Evolutionary conservation across 305 asterid species (phyloP).

Genomic region (Fraxinus albicans): DNA sequence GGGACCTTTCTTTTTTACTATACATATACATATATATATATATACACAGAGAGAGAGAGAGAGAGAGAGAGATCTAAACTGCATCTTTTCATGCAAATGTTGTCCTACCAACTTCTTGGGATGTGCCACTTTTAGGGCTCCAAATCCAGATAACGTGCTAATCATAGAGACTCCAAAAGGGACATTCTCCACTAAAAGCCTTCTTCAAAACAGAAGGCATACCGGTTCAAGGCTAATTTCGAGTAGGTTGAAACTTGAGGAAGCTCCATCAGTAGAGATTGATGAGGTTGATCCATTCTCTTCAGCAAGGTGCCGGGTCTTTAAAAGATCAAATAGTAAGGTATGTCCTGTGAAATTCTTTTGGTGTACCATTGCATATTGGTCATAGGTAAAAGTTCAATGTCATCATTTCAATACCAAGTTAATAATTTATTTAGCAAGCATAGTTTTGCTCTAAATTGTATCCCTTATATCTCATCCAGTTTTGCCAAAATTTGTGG

Average conservation of each 20-base stretch:
- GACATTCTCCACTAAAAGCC: conserved; percentile 71
- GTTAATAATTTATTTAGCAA: neutral
- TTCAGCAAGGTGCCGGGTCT: conserved; percentile 72
- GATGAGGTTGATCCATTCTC: conserved; percentile 75
- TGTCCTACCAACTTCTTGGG: neutral
- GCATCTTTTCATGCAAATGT: neutral
- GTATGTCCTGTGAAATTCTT: conserved; percentile 33
- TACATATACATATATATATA: neutral
- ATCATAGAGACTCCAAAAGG: conserved; percentile 88
- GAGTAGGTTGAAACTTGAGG: conserved; percentile 62
- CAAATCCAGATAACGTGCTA: conserved; percentile 89
- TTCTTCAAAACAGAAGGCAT: conserved; percentile 73
- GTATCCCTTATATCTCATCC: neutral
- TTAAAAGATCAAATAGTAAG: conserved; percentile 52
- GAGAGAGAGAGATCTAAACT: neutral
- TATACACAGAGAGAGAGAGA: no score
- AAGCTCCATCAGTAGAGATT: conserved; percentile 52
- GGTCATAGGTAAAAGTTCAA: neutral
- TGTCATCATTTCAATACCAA: neutral
- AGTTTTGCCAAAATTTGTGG: neutral
- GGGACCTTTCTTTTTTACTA: neutral
- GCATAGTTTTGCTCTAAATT: neutral
- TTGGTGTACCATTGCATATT: neutral
- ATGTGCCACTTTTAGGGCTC: conserved; percentile 54
- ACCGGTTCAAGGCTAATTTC: conserved; percentile 70